phyloP scores from a whole-genome alignment of 495 filamentous ascomycete species.

The Haplographium delicatum region DNA sequence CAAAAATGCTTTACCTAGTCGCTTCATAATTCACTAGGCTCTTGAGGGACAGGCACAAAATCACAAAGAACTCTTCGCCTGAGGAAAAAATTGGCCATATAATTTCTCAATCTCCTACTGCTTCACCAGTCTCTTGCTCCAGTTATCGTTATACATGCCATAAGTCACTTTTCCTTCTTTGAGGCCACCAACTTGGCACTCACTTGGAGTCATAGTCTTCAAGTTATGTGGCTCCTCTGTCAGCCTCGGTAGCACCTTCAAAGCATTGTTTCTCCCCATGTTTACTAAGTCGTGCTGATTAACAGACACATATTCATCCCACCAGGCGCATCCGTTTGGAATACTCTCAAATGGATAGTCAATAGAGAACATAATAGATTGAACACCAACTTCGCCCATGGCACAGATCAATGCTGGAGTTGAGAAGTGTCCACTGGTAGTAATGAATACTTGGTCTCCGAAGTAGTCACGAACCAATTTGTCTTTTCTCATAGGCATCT shows the following conservation, averaged over 20 bases:
- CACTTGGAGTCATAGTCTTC: background rate
- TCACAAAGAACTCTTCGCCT: no score
- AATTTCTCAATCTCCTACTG: background rate
- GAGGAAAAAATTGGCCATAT: no score
- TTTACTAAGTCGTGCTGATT: constrained; percentile 5
- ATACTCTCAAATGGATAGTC: constrained; percentile 44
- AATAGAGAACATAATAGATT: constrained; percentile 45
- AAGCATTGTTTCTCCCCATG: constrained; percentile 2
- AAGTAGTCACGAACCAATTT: constrained; percentile 54
- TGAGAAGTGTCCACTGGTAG: constrained; percentile 57
- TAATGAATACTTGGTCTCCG: constrained; percentile 59
- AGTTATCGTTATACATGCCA: constrained; percentile 3
- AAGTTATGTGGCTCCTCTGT: background rate
- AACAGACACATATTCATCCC: constrained; percentile 1
- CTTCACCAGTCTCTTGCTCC: constrained; percentile 2
- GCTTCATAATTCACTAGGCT: no score
- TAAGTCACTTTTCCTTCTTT: background rate
- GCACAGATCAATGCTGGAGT: constrained; percentile 43
- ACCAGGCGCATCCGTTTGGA: constrained; percentile 4
- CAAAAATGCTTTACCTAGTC: no score
- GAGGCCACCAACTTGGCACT: constrained; percentile 2
- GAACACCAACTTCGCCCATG: constrained; percentile 39
- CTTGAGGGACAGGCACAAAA: no score
- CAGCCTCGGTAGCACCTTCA: constrained; percentile 1
- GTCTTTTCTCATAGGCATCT: constrained; percentile 40